phyloP scores from a whole-genome alignment of 257 asterid species.

The Mitragyna speciosa region DNA sequence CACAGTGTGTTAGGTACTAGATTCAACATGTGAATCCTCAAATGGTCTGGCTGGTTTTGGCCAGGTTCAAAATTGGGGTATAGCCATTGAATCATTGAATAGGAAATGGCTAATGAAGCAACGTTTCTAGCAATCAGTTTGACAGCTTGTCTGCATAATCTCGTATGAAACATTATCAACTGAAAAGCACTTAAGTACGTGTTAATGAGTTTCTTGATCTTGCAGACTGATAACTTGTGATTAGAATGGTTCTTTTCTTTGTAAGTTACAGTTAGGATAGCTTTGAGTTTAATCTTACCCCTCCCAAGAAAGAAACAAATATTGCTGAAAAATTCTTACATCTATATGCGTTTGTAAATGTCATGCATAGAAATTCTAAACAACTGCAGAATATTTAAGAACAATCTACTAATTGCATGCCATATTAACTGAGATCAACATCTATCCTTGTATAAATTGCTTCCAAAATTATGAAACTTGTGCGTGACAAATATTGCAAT shows the following conservation, averaged over 20 bases:
- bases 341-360: not conserved
- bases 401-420: not conserved
- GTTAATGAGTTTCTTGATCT: constrained; percentile 13
- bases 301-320: not conserved
- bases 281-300: constrained; percentile 5
- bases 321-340: not conserved
- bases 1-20: not conserved
- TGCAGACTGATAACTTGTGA: not conserved
- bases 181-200: not conserved
- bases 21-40: constrained; percentile 26
- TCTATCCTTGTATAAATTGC: not conserved
- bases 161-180: not conserved
- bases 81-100: not conserved
- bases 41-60: constrained; percentile 13
- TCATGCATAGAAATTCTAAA: not conserved
- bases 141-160: not conserved
- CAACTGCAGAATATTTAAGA: not conserved
- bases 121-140: not conserved
- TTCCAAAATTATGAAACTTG: not conserved
- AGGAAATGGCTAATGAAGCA: not conserved
- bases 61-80: not conserved
- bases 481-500: not conserved
- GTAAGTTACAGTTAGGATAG: not conserved
- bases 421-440: not conserved
- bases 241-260: constrained; percentile 16